Percentiles rank a stretch among this genome's conserved stretches.
phyloP scores from a whole-genome alignment of 805 yeast genomes.

The Candida anglica region DNA sequence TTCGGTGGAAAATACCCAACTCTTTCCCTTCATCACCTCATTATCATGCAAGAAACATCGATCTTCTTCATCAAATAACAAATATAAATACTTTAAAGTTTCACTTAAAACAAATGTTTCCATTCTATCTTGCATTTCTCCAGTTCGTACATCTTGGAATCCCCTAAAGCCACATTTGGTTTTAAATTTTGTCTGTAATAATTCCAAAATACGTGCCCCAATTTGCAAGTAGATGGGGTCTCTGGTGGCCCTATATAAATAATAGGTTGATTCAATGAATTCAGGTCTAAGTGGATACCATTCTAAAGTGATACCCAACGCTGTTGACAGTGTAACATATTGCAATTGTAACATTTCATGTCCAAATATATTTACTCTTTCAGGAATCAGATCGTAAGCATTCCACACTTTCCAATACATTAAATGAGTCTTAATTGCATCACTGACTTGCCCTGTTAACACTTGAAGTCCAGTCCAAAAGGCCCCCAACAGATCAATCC shows the following conservation, averaged over 20 bases:
- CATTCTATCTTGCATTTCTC: slow-evolving; percentile 73
- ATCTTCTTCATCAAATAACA: slow-evolving; percentile 71
- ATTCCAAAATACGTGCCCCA: slow-evolving; percentile 61
- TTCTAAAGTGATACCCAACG: slow-evolving; percentile 49
- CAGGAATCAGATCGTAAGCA: slow-evolving; percentile 78
- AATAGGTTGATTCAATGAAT: slow-evolving; percentile 83
- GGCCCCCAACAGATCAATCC: slow-evolving; percentile 87
- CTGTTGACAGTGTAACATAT: slow-evolving; percentile 11
- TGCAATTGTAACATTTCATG: too few species aligned
- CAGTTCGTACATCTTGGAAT: slow-evolving; percentile 59
- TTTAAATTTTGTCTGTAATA: slow-evolving; percentile 48
- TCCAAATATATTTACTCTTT: slow-evolving; percentile 50
- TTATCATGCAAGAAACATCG: slow-evolving; percentile 29
- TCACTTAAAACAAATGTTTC: slow-evolving; percentile 89
- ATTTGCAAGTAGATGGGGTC: slow-evolving; percentile 81
- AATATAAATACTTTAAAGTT: slow-evolving; percentile 76
- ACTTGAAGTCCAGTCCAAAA: slow-evolving; percentile 87
- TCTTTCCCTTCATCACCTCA: slow-evolving; percentile 31
- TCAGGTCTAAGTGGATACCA: slow-evolving; percentile 96
- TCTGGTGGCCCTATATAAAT: slow-evolving; percentile 74
- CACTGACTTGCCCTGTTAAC: slow-evolving; percentile 65
- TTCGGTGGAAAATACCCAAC: slow-evolving; percentile 74
- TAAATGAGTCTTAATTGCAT: slow-evolving; percentile 60
- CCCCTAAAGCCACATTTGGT: slow-evolving; percentile 83
- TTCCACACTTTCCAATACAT: slow-evolving; percentile 76